Percentiles rank a stretch among this genome's conserved stretches.
Conservation (phyloP, 306 rosid genomes). For the Vicia villosa region DNA sequence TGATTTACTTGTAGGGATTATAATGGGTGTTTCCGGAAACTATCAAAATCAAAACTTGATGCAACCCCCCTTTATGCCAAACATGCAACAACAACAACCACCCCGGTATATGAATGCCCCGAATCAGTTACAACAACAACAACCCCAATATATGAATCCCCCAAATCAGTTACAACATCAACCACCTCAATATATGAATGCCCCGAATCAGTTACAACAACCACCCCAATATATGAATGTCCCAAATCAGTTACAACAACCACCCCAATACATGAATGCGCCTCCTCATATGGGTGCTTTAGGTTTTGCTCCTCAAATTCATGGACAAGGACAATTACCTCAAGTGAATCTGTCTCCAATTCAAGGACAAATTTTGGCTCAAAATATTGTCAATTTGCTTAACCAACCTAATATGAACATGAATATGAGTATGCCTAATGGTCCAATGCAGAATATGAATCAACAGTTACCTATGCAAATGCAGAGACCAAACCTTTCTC, state of each 20-base stretch:
- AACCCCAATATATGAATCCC: slow-evolving; percentile 50
- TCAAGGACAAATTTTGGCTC: slow-evolving; percentile 58
- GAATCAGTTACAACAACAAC: slow-evolving; percentile 35
- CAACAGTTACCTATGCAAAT: slow-evolving; percentile 63
- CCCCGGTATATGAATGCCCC: slow-evolving; percentile 52
- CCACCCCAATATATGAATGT: slow-evolving; percentile 51
- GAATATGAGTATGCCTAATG: slow-evolving; percentile 55
- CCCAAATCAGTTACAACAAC: slow-evolving; percentile 38
- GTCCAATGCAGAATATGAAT: slow-evolving; percentile 64
- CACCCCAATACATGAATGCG: slow-evolving; percentile 51
- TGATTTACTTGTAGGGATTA: too few relatives aligned
- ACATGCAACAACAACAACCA: slow-evolving; percentile 36
- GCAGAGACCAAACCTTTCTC: slow-evolving; percentile 50
- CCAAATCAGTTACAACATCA: slow-evolving; percentile 41
- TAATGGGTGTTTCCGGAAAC: slow-evolving; percentile 39
- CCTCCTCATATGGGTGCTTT: slow-evolving; percentile 52
- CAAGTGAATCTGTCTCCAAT: slow-evolving; percentile 54
- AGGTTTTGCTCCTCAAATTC: slow-evolving; percentile 47
- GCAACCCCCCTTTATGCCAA: slow-evolving; percentile 41
- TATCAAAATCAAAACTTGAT: slow-evolving; percentile 42
- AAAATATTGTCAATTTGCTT: slow-evolving; percentile 49
- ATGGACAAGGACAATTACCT: slow-evolving; percentile 48
- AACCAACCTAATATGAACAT: slow-evolving; percentile 61
- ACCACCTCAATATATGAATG: slow-evolving; percentile 50
- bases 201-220: not conserved